phyloP scores from a whole-genome alignment of 345 rosid species.

The Pugionium dolabratum region DNA sequence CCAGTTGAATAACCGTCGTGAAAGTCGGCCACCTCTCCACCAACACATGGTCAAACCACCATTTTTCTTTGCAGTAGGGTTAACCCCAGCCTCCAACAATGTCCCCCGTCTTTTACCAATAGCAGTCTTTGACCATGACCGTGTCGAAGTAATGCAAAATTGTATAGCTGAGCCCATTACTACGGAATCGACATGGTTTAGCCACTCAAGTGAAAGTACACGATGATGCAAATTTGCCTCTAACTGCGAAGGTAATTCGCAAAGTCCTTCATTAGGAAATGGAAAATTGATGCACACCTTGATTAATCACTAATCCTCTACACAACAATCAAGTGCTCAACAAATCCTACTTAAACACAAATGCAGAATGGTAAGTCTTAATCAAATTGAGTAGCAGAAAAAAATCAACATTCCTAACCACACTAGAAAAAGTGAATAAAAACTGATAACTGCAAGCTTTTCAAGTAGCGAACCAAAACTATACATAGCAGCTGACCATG shows the following conservation, averaged over 20 bases:
- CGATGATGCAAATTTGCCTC: slow-evolving; percentile 75
- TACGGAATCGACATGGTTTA: slow-evolving; percentile 65
- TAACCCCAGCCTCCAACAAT: slow-evolving; percentile 50
- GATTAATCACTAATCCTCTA: slow-evolving; percentile 18
- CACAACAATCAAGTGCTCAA: slow-evolving; percentile 18
- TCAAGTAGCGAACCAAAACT: slow-evolving; percentile 27
- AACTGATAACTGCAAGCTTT: slow-evolving; percentile 20
- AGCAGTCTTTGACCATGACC: slow-evolving; percentile 63
- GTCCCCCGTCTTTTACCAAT: slow-evolving; percentile 63
- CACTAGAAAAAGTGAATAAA: not conserved
- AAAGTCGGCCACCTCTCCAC: slow-evolving; percentile 96
- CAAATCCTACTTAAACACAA: slow-evolving; percentile 12
- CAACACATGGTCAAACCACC: slow-evolving; percentile 72
- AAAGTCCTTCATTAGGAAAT: slow-evolving; percentile 24
- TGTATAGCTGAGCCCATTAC: slow-evolving; percentile 79
- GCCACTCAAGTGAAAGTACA: slow-evolving; percentile 83
- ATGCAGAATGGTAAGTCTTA: slow-evolving; percentile 7
- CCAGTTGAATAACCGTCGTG: slow-evolving; percentile 80
- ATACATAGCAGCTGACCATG: slow-evolving; percentile 12
- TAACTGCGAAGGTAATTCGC: slow-evolving; percentile 51
- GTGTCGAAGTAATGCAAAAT: slow-evolving; percentile 54
- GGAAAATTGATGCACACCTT: slow-evolving; percentile 8
- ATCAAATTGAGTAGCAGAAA: slow-evolving; percentile 11
- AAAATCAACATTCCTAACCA: slow-evolving; percentile 20
- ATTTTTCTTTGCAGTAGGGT: slow-evolving; percentile 54